Conservation (phyloP, 192 early-diverging fungal genomes). For the Coemansia sp. region DNA sequence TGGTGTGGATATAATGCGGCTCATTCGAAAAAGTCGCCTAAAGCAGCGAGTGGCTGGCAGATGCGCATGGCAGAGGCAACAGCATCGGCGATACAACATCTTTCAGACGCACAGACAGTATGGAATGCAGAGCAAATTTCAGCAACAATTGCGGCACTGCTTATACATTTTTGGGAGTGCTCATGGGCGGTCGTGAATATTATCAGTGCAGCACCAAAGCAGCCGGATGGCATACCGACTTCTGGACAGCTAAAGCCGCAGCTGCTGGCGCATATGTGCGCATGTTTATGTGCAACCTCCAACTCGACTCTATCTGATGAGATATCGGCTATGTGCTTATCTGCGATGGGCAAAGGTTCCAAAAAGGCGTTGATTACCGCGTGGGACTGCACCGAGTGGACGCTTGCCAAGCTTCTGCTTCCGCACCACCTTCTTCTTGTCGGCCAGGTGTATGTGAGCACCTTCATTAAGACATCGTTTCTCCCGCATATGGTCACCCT, state of each 20-base stretch:
- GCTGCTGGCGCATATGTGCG: slow-evolving; percentile 22
- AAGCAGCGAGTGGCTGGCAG: slow-evolving; percentile 14
- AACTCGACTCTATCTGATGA: slow-evolving; percentile 6
- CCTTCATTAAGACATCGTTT: slow-evolving; percentile 7
- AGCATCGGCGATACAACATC: slow-evolving; percentile 19
- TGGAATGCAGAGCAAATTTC: slow-evolving; percentile 14
- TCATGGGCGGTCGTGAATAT: slow-evolving; percentile 10
- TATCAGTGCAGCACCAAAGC: not conserved
- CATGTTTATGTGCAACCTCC: slow-evolving; percentile 16
- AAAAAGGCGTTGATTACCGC: not conserved
- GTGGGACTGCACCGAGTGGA: slow-evolving; percentile 17
- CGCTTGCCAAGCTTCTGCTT: slow-evolving; percentile 18
- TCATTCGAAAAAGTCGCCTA: not conserved
- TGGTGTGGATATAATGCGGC: slow-evolving; percentile 34
- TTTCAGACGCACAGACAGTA: slow-evolving; percentile 1
- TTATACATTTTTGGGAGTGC: slow-evolving; percentile 31
- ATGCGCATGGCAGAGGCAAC: slow-evolving; percentile 17
- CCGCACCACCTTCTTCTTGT: slow-evolving; percentile 39
- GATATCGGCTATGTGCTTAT: slow-evolving; percentile 9
- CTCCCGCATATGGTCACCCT: slow-evolving; percentile 13
- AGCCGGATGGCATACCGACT: not conserved
- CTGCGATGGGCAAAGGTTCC: not conserved
- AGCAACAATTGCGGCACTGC: slow-evolving; percentile 22
- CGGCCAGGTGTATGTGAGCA: slow-evolving; percentile 17
- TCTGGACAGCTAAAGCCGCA: slow-evolving; percentile 10